These are phyloP conservation scores for Mrakia blollopis DNA, from an alignment of 768 basidiomycete genomes.

Conservation along the genomic window DNA sequence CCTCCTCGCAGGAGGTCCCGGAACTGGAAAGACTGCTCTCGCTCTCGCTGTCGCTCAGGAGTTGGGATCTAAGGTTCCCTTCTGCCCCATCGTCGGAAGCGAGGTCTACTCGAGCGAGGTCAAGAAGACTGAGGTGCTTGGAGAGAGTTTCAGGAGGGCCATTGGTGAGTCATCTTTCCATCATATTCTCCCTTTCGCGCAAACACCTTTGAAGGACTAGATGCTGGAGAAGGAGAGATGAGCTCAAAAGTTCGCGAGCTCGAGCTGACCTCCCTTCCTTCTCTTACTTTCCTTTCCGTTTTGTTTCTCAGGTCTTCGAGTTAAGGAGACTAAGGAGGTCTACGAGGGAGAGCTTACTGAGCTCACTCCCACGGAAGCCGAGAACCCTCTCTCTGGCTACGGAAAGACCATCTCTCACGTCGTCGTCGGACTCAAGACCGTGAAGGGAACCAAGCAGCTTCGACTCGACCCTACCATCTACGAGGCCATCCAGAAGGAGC, in stretches of 20 bases:
- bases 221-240: neutral
- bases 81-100: constrained; percentile 96
- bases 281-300: neutral
- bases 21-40: constrained; percentile 96
- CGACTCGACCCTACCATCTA: constrained; percentile 92
- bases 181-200: neutral
- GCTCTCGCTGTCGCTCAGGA: constrained; percentile 94
- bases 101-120: constrained; percentile 97
- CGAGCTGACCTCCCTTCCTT: neutral
- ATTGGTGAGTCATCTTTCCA: constrained; percentile 65
- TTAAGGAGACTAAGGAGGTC: constrained; percentile 98
- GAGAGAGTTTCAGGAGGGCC: constrained; percentile 87
- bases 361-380: constrained; percentile 88
- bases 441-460: constrained; percentile 87
- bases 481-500: constrained; percentile 94
- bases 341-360: constrained; percentile 99
- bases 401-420: constrained; percentile 99
- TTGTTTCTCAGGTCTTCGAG: constrained; percentile 68
- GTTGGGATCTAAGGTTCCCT: constrained; percentile 88
- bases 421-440: constrained; percentile 89
- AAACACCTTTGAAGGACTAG: no score
- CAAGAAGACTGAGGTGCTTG: constrained; percentile 97
- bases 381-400: constrained; percentile 94
- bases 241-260: constrained; percentile 1
- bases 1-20: constrained; percentile 87